Evolutionary conservation across 2,329 filamentous ascomycete species (phyloP).

Genomic region (Bisporella sp.): DNA sequence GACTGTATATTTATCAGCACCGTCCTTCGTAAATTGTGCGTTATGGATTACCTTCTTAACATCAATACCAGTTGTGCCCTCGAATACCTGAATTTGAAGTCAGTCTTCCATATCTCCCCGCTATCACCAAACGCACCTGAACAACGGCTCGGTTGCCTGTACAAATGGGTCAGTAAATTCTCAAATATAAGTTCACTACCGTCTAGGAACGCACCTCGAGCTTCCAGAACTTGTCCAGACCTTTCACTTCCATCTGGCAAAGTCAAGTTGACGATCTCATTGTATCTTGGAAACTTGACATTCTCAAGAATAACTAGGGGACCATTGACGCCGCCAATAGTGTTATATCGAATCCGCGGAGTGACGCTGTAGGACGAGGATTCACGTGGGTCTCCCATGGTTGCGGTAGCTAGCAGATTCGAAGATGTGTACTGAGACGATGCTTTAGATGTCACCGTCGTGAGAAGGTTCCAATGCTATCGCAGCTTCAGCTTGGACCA

Average conservation of each 20-base stretch:
- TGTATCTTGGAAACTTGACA: conserved; percentile 97
- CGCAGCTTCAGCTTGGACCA: too few relatives aligned
- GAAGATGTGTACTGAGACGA: too few relatives aligned
- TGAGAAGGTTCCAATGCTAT: too few relatives aligned
- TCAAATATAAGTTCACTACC: neutral
- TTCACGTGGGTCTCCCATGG: conserved; percentile 29
- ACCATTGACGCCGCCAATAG: conserved; percentile 94
- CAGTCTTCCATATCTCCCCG: conserved; percentile 11
- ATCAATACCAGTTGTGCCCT: conserved; percentile 94
- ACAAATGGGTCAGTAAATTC: neutral
- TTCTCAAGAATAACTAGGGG: conserved; percentile 96
- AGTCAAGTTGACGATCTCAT: conserved; percentile 95
- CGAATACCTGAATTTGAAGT: conserved; percentile 67
- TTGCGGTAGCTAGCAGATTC: conserved; percentile 5
- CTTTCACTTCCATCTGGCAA: conserved; percentile 91
- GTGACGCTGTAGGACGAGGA: conserved; percentile 41
- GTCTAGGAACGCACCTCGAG: conserved; percentile 61
- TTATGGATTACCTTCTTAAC: conserved; percentile 74
- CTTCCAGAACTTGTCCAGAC: conserved; percentile 93
- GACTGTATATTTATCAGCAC: conserved; percentile 49
- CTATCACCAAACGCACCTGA: conserved; percentile 57
- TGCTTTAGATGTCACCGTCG: too few relatives aligned
- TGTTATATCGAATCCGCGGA: conserved; percentile 88
- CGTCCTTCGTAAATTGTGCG: neutral
- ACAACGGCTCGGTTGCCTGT: conserved; percentile 88